phyloP scores from a whole-genome alignment of 2,329 filamentous ascomycete species.

The Aspergillus fructus region DNA sequence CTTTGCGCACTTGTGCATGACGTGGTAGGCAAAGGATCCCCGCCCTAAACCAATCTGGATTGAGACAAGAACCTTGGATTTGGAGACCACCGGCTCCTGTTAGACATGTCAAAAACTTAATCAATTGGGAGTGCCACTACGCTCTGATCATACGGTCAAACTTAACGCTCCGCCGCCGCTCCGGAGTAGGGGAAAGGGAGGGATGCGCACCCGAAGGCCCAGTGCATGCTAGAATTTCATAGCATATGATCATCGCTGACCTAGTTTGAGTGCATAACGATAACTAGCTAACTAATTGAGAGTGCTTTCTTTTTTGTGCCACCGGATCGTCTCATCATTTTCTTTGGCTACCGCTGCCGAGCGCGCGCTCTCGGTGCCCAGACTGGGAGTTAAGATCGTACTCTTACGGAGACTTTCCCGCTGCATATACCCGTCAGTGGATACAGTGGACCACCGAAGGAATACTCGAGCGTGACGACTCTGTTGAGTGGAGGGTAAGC shows the following conservation, averaged over 20 bases:
- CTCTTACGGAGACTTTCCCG: conserved; percentile 8
- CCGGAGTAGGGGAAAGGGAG: background rate
- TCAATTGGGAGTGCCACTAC: background rate
- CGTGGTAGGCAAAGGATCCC: background rate
- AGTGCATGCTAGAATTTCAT: conserved; percentile 13
- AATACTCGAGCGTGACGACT: background rate
- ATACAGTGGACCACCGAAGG: background rate
- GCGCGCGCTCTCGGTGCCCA: background rate
- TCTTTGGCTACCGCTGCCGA: background rate
- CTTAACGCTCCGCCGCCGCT: background rate
- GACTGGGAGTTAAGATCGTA: conserved; percentile 13
- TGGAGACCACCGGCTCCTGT: background rate
- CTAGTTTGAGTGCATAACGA: background rate
- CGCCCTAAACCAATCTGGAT: background rate
- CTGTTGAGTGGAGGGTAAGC: conserved; percentile 4
- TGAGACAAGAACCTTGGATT: background rate
- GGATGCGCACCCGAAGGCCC: background rate
- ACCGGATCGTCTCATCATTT: conserved; percentile 7
- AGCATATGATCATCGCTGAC: background rate
- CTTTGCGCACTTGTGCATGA: background rate
- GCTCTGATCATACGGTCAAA: background rate
- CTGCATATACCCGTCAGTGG: conserved; percentile 19
- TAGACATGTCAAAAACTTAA: conserved; percentile 3
- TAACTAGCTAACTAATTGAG: background rate
- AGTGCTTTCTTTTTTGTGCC: conserved; percentile 11